Evolutionary conservation across 2,329 filamentous ascomycete genomes (phyloP).

Genomic region (Apiospora kogelbergensis): DNA sequence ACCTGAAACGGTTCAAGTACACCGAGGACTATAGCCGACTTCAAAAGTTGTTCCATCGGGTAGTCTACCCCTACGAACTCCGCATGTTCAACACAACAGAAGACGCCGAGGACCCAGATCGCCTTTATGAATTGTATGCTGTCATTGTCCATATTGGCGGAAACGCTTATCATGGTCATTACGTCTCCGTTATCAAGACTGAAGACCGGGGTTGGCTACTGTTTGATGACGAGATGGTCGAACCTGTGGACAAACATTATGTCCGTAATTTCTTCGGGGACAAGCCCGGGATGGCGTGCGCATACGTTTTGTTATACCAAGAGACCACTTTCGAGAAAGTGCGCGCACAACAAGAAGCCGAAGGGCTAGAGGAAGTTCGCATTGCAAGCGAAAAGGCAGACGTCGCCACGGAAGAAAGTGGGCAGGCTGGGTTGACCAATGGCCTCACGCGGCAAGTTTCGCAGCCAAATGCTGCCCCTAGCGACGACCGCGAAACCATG

Average conservation of each 20-base stretch:
- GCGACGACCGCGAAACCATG: conserved; percentile 51
- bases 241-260: conserved; percentile 94
- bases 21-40: conserved; percentile 91
- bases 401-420: conserved; percentile 46
- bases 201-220: conserved; percentile 93
- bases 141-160: conserved; percentile 97
- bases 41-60: conserved; percentile 94
- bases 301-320: conserved; percentile 97
- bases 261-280: conserved; percentile 98
- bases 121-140: conserved; percentile 93
- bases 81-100: conserved; percentile 97
- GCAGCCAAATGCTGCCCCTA: conserved; percentile 38
- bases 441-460: conserved; percentile 52
- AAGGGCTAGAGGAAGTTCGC: conserved; percentile 65
- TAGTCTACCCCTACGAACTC: conserved; percentile 95
- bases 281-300: conserved; percentile 84
- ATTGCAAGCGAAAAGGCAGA: conserved; percentile 58
- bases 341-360: conserved; percentile 77
- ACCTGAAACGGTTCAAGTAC: conserved; percentile 97
- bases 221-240: conserved; percentile 98
- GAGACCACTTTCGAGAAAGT: conserved; percentile 74
- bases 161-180: conserved; percentile 96
- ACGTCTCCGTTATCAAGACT: conserved; percentile 97
- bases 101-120: conserved; percentile 88
- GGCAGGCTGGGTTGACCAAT: conserved; percentile 41